Evolutionary conservation across 1,284 basidiomycete species (phyloP), one percentile per base, ranked within the genome.

Genomic region (Melampsora americana): DNA sequence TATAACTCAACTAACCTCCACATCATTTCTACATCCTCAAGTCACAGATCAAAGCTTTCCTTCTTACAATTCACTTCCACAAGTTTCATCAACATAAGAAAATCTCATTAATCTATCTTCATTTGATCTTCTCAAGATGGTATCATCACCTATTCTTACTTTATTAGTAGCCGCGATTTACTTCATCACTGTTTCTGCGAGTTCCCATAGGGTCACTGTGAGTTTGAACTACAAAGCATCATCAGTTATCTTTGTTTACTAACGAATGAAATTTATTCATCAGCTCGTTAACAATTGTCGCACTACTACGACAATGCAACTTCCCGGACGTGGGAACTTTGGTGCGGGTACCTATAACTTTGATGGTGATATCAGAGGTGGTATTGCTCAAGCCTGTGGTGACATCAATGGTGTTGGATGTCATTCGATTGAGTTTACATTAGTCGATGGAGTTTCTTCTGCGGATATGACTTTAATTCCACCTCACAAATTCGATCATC

Each of bases 391-490:
- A 53, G 14, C 23, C 56, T 68, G 18, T 68, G 65, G 62, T 46
- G 62, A 66, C 30, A 53, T 72, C 60, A 72, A 72, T 53, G 69
- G 73, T 1, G 56, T 61, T 20, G 48, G 48, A n/a, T 68, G 68
- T 26, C 68, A 56, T n/a, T 48, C 73, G 5, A 56, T 64, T 18
- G 66, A 75, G 59, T 60, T 75, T 23, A 28, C 73, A 18, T 59
- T 75, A 2, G 66, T 62, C 30, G 26, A 56, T 12, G 68, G 56
- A n/a, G 50, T 68, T 11, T 23, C 56, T 30, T 68, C 68, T 20
- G 73, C 73, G 46, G 69, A 72, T 35, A 72, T 73, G 12, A 73
- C 71, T 44, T n/a, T 73, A 14, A 73, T 73, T 28, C 28, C 71
- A 30, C 64, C 62, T 42, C 71, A 73, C 64, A 12, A 18, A 42